Evolutionary conservation across 345 rosid species (phyloP).

Genomic region (Clausena lansium): DNA sequence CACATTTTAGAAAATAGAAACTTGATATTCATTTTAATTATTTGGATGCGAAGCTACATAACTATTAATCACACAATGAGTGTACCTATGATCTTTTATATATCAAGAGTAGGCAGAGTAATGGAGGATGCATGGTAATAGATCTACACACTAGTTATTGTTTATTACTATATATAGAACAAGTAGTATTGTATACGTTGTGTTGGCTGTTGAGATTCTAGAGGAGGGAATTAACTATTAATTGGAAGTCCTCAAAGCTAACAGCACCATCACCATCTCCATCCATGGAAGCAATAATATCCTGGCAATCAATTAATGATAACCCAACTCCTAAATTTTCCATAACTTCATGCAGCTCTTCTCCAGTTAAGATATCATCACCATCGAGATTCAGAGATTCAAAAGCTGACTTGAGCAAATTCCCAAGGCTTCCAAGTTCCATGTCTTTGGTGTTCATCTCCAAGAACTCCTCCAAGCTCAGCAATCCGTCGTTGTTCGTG

Average conservation of each 20-base stretch:
- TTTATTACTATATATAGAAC: too few relatives aligned
- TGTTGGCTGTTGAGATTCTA: slow-evolving; percentile 5
- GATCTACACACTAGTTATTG: too few relatives aligned
- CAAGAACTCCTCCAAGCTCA: slow-evolving; percentile 55
- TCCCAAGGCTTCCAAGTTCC: slow-evolving; percentile 39
- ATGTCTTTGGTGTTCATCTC: slow-evolving; percentile 58
- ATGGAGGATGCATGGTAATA: too few relatives aligned
- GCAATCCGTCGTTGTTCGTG: slow-evolving; percentile 44
- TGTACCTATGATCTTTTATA: too few relatives aligned
- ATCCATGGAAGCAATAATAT: slow-evolving; percentile 45
- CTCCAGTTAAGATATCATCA: slow-evolving; percentile 35
- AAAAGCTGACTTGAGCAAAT: slow-evolving; percentile 27
- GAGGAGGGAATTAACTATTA: slow-evolving; percentile 34
- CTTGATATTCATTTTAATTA: too few relatives aligned
- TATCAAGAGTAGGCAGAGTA: too few relatives aligned
- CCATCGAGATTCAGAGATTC: slow-evolving; percentile 30
- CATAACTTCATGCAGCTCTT: slow-evolving; percentile 34
- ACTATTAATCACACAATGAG: too few relatives aligned
- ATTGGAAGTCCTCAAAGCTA: slow-evolving; percentile 38
- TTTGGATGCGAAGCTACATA: too few relatives aligned
- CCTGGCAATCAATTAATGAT: slow-evolving; percentile 34
- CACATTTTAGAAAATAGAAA: too few relatives aligned
- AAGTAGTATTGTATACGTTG: too few relatives aligned
- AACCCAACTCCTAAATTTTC: slow-evolving; percentile 24
- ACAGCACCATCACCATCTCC: slow-evolving; percentile 54